A percentile compares a stretch with the other conserved stretches of the same genome.
These are phyloP conservation scores for Aquilaria yunnanensis DNA, from an alignment of 345 rosid genomes.

Conservation along the genomic window DNA sequence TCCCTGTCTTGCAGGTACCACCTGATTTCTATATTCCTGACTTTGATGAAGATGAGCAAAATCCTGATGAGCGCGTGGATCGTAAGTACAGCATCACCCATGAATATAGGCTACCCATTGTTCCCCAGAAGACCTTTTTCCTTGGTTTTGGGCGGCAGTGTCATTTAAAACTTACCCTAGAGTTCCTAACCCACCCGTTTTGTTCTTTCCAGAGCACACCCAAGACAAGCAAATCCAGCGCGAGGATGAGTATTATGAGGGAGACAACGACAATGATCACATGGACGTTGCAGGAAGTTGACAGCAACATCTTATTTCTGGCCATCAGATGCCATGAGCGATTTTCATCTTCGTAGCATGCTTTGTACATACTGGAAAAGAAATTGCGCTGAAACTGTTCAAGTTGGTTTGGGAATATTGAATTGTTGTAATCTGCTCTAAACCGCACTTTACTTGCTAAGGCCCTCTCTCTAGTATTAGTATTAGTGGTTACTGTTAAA, in stretches of 20 bases:
- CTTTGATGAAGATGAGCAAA: constrained; percentile 84
- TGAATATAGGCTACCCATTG: not conserved
- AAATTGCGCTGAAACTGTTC: too few species aligned
- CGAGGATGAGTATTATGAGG: constrained; percentile 82
- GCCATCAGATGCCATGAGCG: too few species aligned
- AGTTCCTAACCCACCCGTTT: not conserved
- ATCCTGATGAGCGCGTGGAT: constrained; percentile 78
- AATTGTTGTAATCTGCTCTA: too few species aligned
- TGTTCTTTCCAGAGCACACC: constrained; percentile 57
- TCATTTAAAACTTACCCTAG: not conserved
- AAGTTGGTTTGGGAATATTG: too few species aligned
- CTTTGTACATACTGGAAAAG: too few species aligned
- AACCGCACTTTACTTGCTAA: too few species aligned
- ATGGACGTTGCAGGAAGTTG: constrained; percentile 25
- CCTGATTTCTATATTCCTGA: constrained; percentile 94
- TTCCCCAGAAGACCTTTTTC: not conserved
- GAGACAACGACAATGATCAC: constrained; percentile 79
- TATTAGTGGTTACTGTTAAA: too few species aligned
- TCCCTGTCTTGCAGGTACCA: constrained; percentile 56
- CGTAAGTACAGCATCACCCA: constrained; percentile 47
- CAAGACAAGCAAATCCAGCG: constrained; percentile 88
- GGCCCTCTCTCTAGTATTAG: too few species aligned
- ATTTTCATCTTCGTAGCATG: too few species aligned
- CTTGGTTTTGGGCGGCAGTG: not conserved
- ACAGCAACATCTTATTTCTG: not conserved